Base-by-base conservation (phyloP, 192 early-diverging fungal species). In the Coemansia sp. region DNA sequence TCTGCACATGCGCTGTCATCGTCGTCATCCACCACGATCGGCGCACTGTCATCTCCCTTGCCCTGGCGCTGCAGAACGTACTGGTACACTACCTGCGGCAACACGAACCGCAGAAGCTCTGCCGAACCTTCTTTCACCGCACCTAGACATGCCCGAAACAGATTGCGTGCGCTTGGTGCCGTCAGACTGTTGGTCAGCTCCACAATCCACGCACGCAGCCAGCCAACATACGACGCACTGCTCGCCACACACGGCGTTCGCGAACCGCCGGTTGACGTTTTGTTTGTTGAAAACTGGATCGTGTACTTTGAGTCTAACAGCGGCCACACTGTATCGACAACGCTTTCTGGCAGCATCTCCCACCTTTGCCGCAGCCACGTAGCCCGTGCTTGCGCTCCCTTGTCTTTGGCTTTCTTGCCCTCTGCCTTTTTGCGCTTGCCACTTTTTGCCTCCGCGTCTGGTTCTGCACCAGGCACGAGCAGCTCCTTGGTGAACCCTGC, bases 281-380 rank as follows among this genome's bases (percentile, higher is more conserved):
- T 48, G 19, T 67, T 63, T 26, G 26, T 55, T 12, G 74, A 52
- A 4, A 57, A 52, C 62, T 77, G 70, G 61, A 77, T 71, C 7
- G 74, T 73, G 49, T 82, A 82, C 29, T 82, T 73, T 19, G 80
- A 77, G 38, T 70, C 65, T 18, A 82, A 37, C 23, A 82, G 62
- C 19, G 80, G 80, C 45, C 29, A 49, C 37, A 77, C 66, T 1
- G 66, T 52, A 52, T 65, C 55, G 1, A 55, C 54, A 18, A 82
- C 65, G 14, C 61, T 57, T 8, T 63, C n/a, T 19, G 80, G 80
- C 26, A 82, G 38, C 47, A 71, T 37, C 27, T 66, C 57, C 80
- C 80, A 82, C 48, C 75, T 71, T 55, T 70, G 64, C 14, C 62
- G 45, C 29, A 82, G 49, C 37, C 32, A 26, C 29, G 62, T 59